Conservation (phyloP, 2,329 filamentous ascomycete genomes). For the Aspergillus sp. region DNA sequence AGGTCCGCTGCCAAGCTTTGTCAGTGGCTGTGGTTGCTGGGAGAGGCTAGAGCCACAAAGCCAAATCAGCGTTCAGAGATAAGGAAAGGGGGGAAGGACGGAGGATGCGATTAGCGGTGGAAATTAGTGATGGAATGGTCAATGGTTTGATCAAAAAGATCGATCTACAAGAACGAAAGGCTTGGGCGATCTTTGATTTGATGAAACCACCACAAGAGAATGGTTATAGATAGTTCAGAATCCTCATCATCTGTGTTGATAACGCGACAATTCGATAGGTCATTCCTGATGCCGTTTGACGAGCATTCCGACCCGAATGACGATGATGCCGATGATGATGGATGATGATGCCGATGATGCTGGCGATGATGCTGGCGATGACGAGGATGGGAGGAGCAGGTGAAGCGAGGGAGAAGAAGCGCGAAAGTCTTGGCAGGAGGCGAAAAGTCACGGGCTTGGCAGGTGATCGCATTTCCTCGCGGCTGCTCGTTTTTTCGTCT, state of each 20-base stretch:
- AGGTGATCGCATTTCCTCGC: not conserved
- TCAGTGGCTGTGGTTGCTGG: slow-evolving; percentile 22
- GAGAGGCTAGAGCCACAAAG: not conserved
- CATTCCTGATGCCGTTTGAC: not conserved
- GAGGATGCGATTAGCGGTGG: not conserved
- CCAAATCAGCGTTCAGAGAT: not conserved
- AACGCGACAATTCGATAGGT: too few relatives aligned
- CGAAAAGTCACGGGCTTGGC: not conserved
- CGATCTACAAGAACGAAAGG: not conserved
- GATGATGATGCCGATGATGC: not conserved
- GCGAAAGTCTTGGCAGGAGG: slow-evolving; percentile 1
- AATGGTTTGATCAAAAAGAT: not conserved
- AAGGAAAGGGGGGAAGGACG: slow-evolving; percentile 2
- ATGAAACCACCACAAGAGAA: too few relatives aligned
- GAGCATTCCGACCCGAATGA: not conserved
- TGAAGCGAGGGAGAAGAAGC: not conserved
- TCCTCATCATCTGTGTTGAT: too few relatives aligned
- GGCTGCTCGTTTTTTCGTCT: not conserved
- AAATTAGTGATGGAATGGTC: not conserved
- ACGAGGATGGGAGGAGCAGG: not conserved
- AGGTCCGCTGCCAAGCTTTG: slow-evolving; percentile 34
- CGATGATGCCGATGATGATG: not conserved
- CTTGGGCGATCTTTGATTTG: too few relatives aligned
- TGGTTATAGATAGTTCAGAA: too few relatives aligned
- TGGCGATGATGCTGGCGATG: not conserved